Conservation (phyloP, 257 asterid genomes). For the Solanum gandarillasii region DNA sequence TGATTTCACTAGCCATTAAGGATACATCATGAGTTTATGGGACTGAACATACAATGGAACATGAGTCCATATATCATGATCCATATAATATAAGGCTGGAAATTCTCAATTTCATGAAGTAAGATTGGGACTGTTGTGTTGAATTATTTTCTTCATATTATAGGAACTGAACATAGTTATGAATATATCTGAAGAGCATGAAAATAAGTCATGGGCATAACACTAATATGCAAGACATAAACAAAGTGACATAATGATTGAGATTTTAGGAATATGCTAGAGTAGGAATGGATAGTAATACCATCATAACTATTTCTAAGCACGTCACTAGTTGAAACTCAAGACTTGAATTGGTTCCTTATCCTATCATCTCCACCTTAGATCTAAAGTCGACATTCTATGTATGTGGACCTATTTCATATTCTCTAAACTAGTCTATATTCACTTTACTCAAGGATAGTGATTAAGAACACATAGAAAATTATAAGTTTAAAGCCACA, state of each 20-base stretch:
- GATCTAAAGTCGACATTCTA: background rate
- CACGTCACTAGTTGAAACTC: background rate
- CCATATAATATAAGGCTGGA: too few relatives aligned
- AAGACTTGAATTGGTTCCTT: background rate
- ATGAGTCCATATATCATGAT: too few relatives aligned
- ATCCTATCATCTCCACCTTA: background rate
- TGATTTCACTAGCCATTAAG: too few relatives aligned
- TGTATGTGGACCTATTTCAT: background rate
- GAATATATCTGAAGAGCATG: too few relatives aligned
- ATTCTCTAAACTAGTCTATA: background rate
- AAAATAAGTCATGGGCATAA: too few relatives aligned
- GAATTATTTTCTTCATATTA: too few relatives aligned
- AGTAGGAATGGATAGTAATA: background rate
- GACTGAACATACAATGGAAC: too few relatives aligned
- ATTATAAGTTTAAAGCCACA: background rate
- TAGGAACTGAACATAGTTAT: too few relatives aligned
- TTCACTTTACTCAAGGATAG: background rate
- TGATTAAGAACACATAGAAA: background rate
- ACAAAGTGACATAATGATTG: background rate
- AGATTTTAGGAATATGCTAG: background rate
- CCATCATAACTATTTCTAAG: background rate
- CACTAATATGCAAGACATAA: background rate
- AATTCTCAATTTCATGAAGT: too few relatives aligned
- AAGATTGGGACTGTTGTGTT: too few relatives aligned
- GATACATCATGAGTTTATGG: too few relatives aligned